These are phyloP conservation scores for Ascochyta clinopodiicola DNA, from an alignment of 2,329 filamentous ascomycete species.

Conservation along the genomic window DNA sequence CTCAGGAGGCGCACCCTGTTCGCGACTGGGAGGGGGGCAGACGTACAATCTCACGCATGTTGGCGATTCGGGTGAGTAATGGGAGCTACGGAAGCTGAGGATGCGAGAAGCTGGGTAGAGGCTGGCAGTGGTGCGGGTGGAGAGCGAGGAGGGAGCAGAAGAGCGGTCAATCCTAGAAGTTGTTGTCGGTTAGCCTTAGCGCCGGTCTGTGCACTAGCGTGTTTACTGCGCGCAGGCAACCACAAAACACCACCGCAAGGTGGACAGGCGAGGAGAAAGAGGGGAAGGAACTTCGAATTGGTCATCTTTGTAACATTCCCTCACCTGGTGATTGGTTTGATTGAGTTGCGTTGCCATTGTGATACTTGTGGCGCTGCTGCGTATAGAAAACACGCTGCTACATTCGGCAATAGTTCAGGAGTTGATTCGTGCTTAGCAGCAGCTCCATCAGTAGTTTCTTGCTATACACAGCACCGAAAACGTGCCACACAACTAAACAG, in stretches of 20 bases:
- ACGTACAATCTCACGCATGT: conserved; percentile 75
- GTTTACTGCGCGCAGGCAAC: conserved; percentile 30
- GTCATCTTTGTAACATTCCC: neutral
- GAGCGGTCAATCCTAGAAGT: conserved; percentile 38
- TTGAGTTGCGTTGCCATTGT: neutral
- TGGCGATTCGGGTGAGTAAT: conserved; percentile 46
- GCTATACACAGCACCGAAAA: neutral
- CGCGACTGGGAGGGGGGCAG: conserved; percentile 19
- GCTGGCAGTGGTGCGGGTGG: conserved; percentile 40
- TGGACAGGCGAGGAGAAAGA: neutral
- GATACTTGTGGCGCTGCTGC: neutral
- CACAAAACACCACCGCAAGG: conserved; percentile 13
- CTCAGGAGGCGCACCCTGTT: conserved; percentile 50
- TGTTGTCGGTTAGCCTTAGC: conserved; percentile 23
- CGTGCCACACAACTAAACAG: neutral
- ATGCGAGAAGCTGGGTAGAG: conserved; percentile 38
- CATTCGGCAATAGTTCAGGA: conserved; percentile 11
- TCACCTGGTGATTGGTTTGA: neutral
- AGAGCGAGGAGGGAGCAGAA: conserved; percentile 37
- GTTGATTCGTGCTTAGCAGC: conserved; percentile 9
- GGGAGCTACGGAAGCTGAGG: conserved; percentile 39
- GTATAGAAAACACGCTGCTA: neutral
- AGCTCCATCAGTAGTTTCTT: conserved; percentile 11
- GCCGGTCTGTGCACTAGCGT: conserved; percentile 20
- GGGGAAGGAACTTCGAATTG: neutral